These are phyloP conservation scores for Ophiosphaerella narmari DNA, from an alignment of 2,329 filamentous ascomycete species.

Conservation along the genomic window DNA sequence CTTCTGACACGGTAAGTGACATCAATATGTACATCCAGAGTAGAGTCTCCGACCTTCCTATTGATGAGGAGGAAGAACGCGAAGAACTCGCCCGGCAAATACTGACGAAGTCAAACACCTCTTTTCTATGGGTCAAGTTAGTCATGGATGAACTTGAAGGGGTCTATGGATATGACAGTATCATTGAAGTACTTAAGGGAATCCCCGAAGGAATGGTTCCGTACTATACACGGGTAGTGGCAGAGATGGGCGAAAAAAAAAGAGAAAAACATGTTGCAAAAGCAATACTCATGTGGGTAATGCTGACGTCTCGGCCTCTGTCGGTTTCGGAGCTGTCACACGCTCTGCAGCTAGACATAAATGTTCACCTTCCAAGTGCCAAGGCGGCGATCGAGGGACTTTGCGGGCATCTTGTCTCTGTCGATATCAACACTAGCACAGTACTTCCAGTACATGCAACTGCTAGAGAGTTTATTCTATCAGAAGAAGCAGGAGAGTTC, in stretches of 20 bases:
- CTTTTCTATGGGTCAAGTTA: conserved; percentile 1
- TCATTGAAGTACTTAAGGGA: neutral
- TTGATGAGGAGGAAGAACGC: conserved; percentile 1
- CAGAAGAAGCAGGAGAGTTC: neutral
- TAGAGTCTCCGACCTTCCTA: neutral
- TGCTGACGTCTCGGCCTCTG: neutral
- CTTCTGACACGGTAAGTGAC: neutral
- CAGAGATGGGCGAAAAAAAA: neutral
- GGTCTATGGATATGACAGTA: conserved; percentile 1
- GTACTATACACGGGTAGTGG: neutral
- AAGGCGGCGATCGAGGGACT: conserved; percentile 1
- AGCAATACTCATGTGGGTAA: conserved; percentile 1
- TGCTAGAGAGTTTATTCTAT: conserved; percentile 1
- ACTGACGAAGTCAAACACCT: neutral
- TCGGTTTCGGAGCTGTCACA: neutral
- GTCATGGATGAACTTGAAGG: conserved; percentile 3
- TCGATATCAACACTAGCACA: neutral
- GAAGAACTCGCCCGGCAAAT: neutral
- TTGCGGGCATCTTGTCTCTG: conserved; percentile 1
- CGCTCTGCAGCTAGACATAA: conserved; percentile 1
- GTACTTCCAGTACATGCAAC: conserved; percentile 1
- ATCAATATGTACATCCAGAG: neutral
- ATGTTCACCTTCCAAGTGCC: conserved; percentile 1
- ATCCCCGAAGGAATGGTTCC: conserved; percentile 2
- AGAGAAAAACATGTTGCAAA: neutral